Base-by-base conservation (phyloP, 1,284 basidiomycete species). In the Sporisorium sorghi region DNA sequence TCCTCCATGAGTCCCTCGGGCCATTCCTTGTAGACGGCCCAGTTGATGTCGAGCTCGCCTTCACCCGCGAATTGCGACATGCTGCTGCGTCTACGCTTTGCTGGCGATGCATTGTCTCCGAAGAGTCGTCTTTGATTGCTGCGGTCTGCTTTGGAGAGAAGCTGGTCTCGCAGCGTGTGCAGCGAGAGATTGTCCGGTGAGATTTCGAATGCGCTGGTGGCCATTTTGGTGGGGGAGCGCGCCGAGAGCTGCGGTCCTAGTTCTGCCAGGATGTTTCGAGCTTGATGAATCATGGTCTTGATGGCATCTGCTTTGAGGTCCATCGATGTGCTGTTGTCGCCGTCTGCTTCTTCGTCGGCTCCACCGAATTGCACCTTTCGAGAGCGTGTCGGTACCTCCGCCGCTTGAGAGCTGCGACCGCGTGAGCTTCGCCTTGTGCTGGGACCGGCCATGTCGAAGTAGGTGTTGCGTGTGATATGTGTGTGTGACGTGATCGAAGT, bases 1-100 rank as follows among this genome's bases (percentile, higher is more conserved):
- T 81, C 79, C 58, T 76, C 65, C 43, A 64, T 73, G 8, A 81
- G 49, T 8, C 76, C 71, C 39, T 71, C 79, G 14, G 74, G 77
- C 68, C 74, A 79, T 28, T 79, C 76, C 26, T 72, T 75, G 73
- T 79, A 79, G 37, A 79, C 43, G 30, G 75, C 62, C 79, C 79
- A 81, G 52, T 78, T 76, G 58, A 81, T 73, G 57, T 73, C 66
- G 23, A 81, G 73, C 40, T 77, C 76, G 57, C 72, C 72, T 51
- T 74, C 56, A 15, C 56, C 63, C 5, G 57, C 47, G 33, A 74
- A 48, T 23, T 74, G 72, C 30, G 72, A 74, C 62, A 74, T 62
- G 56, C 72, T 74, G 67, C 72, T 74, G 7, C 72, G 62, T 43
- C 72, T 59, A 19, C 72, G 72, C 46, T 70, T 74, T 32, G 67